These are phyloP conservation scores for Massariosphaeria phaeospora DNA, from an alignment of 495 filamentous ascomycete species.

Conservation along the genomic window DNA sequence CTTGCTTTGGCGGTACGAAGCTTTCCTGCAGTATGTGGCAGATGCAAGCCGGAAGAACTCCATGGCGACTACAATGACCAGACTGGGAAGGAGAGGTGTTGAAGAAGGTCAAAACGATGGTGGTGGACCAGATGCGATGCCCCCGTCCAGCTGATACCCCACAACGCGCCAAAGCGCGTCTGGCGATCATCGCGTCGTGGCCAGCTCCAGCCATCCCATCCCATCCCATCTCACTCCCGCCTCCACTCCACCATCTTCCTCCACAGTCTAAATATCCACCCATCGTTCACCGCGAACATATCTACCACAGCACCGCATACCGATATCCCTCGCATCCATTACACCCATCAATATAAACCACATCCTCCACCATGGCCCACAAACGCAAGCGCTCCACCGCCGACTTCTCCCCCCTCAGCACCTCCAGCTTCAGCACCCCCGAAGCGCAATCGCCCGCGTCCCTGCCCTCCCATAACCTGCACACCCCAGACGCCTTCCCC, in stretches of 20 bases:
- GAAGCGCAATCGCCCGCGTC: constrained; percentile 28
- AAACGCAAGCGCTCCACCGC: constrained; percentile 42
- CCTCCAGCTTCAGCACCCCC: constrained; percentile 30
- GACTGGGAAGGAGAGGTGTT: too few species aligned
- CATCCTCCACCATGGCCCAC: constrained; percentile 32
- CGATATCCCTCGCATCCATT: background rate
- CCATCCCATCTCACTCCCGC: background rate
- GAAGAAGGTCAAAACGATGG: too few species aligned
- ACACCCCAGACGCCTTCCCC: too few species aligned
- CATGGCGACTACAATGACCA: too few species aligned
- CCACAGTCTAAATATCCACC: background rate
- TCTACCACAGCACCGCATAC: background rate
- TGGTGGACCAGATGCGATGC: too few species aligned
- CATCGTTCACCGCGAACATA: background rate
- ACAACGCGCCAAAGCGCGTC: background rate
- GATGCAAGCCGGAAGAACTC: too few species aligned
- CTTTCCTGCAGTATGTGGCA: too few species aligned
- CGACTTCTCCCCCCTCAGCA: constrained; percentile 33
- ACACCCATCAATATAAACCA: background rate
- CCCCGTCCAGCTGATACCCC: too few species aligned
- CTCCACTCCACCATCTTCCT: background rate
- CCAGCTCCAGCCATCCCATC: constrained; percentile 14
- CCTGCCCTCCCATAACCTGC: constrained; percentile 22
- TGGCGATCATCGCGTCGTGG: background rate
- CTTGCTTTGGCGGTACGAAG: too few species aligned